These are phyloP conservation scores for Trebouxiophyceae sp. DNA, from an alignment of 163 green algal species.

Conservation along the genomic window DNA sequence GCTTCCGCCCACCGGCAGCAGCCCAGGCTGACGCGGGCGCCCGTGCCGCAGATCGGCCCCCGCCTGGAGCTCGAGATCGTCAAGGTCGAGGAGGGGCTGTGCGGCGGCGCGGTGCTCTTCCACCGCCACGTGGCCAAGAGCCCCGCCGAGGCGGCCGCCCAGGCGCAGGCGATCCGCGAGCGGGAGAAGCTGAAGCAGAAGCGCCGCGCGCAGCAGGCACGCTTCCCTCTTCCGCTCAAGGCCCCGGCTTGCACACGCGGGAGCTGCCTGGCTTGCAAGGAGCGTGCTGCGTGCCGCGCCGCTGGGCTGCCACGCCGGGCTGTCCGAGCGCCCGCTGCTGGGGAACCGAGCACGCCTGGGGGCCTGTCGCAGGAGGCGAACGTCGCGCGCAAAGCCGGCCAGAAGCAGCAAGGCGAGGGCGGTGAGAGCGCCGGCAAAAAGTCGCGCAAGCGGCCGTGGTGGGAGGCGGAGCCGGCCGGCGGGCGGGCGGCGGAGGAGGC, in stretches of 20 bases:
- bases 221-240: no score
- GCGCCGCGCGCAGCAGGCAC: slow-evolving; percentile 47
- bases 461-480: slow-evolving; percentile 27
- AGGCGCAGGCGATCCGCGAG: slow-evolving; percentile 29
- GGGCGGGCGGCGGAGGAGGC: slow-evolving; percentile 20
- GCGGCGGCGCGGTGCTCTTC: slow-evolving; percentile 79
- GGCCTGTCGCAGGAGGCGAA: slow-evolving; percentile 55
- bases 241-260: no score
- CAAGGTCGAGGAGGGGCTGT: slow-evolving; percentile 94
- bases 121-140: slow-evolving; percentile 61
- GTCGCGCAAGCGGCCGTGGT: slow-evolving; percentile 24
- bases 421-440: slow-evolving; percentile 3
- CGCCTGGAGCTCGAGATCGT: slow-evolving; percentile 86
- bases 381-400: slow-evolving; percentile 52
- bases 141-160: slow-evolving; percentile 24
- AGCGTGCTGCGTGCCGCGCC: no score
- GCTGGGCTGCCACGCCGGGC: no score
- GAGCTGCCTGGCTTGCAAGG: no score
- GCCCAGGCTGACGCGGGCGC: neutral
- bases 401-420: slow-evolving; percentile 23
- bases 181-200: slow-evolving; percentile 22
- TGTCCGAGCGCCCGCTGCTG: no score
- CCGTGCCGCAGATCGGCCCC: slow-evolving; percentile 58
- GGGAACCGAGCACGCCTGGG: neutral
- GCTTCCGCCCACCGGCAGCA: neutral